Percentiles rank a stretch among this genome's conserved stretches.
These are phyloP conservation scores for Cicer bijugum DNA, from an alignment of 306 rosid species.

Conservation along the genomic window DNA sequence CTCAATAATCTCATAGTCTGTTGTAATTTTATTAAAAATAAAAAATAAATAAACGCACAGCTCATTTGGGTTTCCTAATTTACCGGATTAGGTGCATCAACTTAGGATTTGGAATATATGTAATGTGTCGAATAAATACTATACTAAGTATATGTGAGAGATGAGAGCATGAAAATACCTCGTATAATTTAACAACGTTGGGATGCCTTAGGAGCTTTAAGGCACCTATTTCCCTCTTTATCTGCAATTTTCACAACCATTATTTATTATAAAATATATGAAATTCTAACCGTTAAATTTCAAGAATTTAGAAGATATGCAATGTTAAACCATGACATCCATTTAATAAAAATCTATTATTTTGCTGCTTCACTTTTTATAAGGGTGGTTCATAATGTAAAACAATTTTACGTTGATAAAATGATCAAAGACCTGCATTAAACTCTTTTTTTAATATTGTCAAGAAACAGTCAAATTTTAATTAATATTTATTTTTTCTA, in stretches of 20 bases:
- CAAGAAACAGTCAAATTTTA: too few relatives aligned
- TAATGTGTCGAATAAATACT: background rate
- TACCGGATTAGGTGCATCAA: background rate
- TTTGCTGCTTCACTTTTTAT: too few relatives aligned
- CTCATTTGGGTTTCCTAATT: background rate
- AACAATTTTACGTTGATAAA: too few relatives aligned
- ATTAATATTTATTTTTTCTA: too few relatives aligned
- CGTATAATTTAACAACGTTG: constrained; percentile 76
- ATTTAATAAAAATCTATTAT: too few relatives aligned
- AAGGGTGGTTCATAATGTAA: too few relatives aligned
- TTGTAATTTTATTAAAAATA: background rate
- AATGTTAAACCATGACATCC: too few relatives aligned
- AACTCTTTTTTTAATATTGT: too few relatives aligned
- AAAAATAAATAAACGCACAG: background rate
- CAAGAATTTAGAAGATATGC: too few relatives aligned
- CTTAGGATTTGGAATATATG: background rate
- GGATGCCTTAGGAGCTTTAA: constrained; percentile 90
- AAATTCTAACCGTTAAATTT: too few relatives aligned
- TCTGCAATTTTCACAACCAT: constrained; percentile 58
- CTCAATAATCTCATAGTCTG: background rate
- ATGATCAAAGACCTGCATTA: too few relatives aligned
- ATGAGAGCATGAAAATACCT: constrained; percentile 53
- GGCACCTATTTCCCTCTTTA: constrained; percentile 85
- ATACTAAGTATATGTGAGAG: background rate
- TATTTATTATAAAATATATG: background rate